Evolutionary conservation across 2,329 filamentous ascomycete genomes (phyloP), one percentile per base, ranked within the genome.

Genomic region (Alternaria brassicicola): DNA sequence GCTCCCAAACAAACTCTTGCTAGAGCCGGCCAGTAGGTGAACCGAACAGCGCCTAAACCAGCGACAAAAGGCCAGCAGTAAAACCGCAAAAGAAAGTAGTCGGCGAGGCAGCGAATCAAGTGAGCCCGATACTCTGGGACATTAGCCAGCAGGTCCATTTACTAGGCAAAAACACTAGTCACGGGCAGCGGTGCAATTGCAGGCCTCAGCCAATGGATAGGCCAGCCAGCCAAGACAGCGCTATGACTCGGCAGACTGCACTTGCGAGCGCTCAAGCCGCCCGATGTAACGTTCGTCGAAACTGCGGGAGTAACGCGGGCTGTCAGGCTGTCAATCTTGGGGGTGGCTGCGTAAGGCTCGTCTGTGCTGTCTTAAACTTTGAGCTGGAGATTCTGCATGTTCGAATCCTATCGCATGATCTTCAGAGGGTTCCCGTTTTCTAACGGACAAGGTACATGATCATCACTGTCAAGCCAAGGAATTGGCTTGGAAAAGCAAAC

Each of bases 21-120:
- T 47, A 57, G 50, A 43, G 33, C 38, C 15, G 51, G 43, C 23
- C 55, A 58, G 55, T 38, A 58, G 36, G 43, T 58, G 55, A 54
- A 47, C 55, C 55, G 55, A 59, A 56, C 53, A 38, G 17, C 48
- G 33, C 43, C 33, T 48, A 53, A 43, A 36, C 43, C 43, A 33
- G 56, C 55, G 50, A 36, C 49, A 43, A 39, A 49, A 51, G 38
- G 33, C 41, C 51, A 46, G 39, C 35, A 53, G 31, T 45, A 21
- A 38, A 36, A 47, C 23, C n/a, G 51, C 55, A 49, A 42, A 55
- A 59, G 19, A 49, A 62, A 31, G 33, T 53, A 51, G 57, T 61
- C 57, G 63, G 63, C 61, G 63, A 65, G 63, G 61, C 58, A 65
- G 55, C 55, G 54, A 60, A 64, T 61, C 51, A 58, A 62, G 48